Conservation (phyloP, 2,329 filamentous ascomycete species). For the Talaromyces sp. region DNA sequence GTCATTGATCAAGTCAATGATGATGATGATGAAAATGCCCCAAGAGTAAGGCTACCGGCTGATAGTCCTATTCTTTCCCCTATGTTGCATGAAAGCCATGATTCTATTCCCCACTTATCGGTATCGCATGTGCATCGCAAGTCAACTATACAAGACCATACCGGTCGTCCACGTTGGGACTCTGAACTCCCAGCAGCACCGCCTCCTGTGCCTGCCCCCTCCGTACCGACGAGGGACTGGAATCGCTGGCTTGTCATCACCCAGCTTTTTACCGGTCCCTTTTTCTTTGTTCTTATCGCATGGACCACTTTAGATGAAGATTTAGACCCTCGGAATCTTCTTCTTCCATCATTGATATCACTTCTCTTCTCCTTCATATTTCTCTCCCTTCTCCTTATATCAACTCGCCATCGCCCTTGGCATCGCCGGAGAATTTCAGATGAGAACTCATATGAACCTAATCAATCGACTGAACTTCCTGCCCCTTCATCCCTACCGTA, state of each 20-base stretch:
- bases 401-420: constrained; percentile 58
- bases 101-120: constrained; percentile 8
- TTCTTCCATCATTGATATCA: constrained; percentile 63
- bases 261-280: constrained; percentile 83
- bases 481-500: constrained; percentile 60
- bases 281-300: constrained; percentile 77
- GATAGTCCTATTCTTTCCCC: constrained; percentile 39
- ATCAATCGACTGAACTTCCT: neutral
- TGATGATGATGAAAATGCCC: constrained; percentile 16
- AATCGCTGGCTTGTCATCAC: constrained; percentile 86
- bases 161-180: constrained; percentile 34
- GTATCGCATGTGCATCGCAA: constrained; percentile 18
- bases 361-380: constrained; percentile 70
- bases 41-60: constrained; percentile 37
- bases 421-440: constrained; percentile 1
- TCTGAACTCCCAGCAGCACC: constrained; percentile 43
- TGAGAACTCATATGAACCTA: neutral
- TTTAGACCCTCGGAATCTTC: constrained; percentile 54
- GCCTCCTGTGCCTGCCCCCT: constrained; percentile 16
- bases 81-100: constrained; percentile 12
- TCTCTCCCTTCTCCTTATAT: constrained; percentile 67
- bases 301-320: constrained; percentile 62
- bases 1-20: constrained; percentile 26
- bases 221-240: constrained; percentile 61
- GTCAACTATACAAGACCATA: constrained; percentile 16